Base-by-base conservation (phyloP, 768 basidiomycete genomes). In the Rhodocollybia butyracea region DNA sequence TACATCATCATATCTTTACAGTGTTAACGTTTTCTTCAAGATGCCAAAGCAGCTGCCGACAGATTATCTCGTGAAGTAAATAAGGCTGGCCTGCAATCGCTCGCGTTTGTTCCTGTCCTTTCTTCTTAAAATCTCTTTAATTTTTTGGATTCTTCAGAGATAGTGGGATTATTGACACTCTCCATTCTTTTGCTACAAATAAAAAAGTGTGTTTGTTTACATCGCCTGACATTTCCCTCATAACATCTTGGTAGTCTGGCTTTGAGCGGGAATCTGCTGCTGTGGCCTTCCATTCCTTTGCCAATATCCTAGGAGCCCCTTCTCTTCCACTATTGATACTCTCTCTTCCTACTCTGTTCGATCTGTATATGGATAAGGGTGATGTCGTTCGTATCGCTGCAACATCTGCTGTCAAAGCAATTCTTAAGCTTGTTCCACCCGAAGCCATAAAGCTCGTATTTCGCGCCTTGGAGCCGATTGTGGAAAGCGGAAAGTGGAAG, bases 291-390 rank as follows among this genome's bases (percentile, higher is more conserved):
- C 86, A 88, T 57, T 89, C 90, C 7, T 69, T 95, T 22, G 81
- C 88, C 46, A 75, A 72, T 41, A 76, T 84, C 52, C 77, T 93
- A 24, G 94, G 94, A 29, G 71, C 84, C 21, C 71, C 89, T 5
- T 72, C 76, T 53, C 90, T 83, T 36, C 91, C 93, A 17, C 70
- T 90, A 50, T 76, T 97, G 32, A 76, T 97, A 13, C 78, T 89
- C 2, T 87, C 86, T 40, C 83, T 98, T 51, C 81, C 91, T 17
- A 63, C 85, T 38, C 70, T 98, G 50, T 88, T 88, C 69, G 90
- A 94, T 51, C 78, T 94, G 36, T 87, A 89, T 71, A 88, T 90
- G 79, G 96, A 98, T 68, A 95, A 96, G 70, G 94, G 93, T 59
- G 93, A 94, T 51, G 89, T 94, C 27, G 93, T 98, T 59, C 86